These are phyloP conservation scores for Kockovaella imperatae DNA, from an alignment of 768 basidiomycete species.

Conservation along the genomic window DNA sequence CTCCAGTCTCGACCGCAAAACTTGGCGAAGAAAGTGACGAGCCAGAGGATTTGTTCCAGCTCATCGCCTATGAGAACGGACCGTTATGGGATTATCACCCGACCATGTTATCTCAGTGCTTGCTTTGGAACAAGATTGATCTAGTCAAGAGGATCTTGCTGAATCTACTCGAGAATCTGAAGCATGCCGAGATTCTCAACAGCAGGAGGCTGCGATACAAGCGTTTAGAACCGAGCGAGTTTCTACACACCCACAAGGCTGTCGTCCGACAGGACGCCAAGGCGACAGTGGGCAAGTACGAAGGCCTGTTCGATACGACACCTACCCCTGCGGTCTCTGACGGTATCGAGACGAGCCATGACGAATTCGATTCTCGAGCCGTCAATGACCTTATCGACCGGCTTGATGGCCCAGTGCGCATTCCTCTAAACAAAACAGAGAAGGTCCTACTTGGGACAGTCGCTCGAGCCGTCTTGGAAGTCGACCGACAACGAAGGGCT, in stretches of 20 bases:
- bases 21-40: slow-evolving; percentile 14
- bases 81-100: slow-evolving; percentile 89
- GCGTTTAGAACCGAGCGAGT: slow-evolving; percentile 29
- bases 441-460: slow-evolving; percentile 74
- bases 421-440: slow-evolving; percentile 69
- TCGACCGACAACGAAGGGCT: slow-evolving; percentile 81
- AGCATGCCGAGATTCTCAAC: slow-evolving; percentile 38
- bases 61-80: slow-evolving; percentile 73
- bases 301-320: slow-evolving; percentile 23
- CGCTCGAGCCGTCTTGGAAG: slow-evolving; percentile 80
- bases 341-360: slow-evolving; percentile 15
- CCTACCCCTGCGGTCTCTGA: slow-evolving; percentile 6
- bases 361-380: slow-evolving; percentile 13
- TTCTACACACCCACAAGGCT: too few species aligned
- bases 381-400: slow-evolving; percentile 54
- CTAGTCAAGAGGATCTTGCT: slow-evolving; percentile 74
- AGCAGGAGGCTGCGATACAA: slow-evolving; percentile 20
- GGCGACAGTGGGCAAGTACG: too few species aligned
- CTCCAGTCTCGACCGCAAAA: slow-evolving; percentile 11
- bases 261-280: too few species aligned
- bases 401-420: slow-evolving; percentile 58
- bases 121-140: slow-evolving; percentile 83
- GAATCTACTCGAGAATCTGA: slow-evolving; percentile 54
- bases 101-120: slow-evolving; percentile 81
- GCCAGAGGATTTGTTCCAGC: slow-evolving; percentile 62